A percentile compares a stretch with the other conserved stretches of the same genome.
Evolutionary conservation across 2,329 filamentous ascomycete species (phyloP).

Genomic region (Colletotrichum horii): DNA sequence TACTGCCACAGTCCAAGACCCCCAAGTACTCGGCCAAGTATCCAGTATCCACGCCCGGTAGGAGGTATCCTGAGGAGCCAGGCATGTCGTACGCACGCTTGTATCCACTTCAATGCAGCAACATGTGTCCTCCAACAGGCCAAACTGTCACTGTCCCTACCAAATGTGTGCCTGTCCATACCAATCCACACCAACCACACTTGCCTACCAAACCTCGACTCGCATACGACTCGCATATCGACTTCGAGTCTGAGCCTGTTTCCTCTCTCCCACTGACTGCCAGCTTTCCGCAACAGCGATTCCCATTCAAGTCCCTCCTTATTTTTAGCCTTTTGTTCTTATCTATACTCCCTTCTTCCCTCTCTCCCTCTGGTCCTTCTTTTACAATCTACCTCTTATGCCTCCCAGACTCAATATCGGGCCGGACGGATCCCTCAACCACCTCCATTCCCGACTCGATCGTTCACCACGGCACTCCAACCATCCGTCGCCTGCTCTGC

Average conservation of each 20-base stretch:
- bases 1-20: neutral
- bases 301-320: slow-evolving; percentile 17
- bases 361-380: neutral
- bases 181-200: neutral
- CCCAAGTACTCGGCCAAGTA: neutral
- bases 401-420: slow-evolving; percentile 19
- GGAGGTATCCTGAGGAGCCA: neutral
- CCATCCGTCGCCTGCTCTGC: slow-evolving; percentile 1
- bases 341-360: neutral
- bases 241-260: neutral
- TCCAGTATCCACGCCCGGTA: neutral
- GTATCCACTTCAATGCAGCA: neutral
- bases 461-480: neutral
- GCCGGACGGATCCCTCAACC: slow-evolving; percentile 19
- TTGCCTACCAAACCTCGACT: neutral
- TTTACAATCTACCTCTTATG: slow-evolving; percentile 13
- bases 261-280: slow-evolving; percentile 5
- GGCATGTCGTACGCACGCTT: neutral
- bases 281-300: neutral
- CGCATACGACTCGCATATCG: neutral
- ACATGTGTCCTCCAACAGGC: neutral
- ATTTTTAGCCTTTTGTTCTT: neutral
- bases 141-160: neutral
- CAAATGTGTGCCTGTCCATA: neutral
- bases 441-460: neutral